These are phyloP conservation scores for Dryas drummondii DNA, from an alignment of 306 rosid genomes.

Conservation along the genomic window DNA sequence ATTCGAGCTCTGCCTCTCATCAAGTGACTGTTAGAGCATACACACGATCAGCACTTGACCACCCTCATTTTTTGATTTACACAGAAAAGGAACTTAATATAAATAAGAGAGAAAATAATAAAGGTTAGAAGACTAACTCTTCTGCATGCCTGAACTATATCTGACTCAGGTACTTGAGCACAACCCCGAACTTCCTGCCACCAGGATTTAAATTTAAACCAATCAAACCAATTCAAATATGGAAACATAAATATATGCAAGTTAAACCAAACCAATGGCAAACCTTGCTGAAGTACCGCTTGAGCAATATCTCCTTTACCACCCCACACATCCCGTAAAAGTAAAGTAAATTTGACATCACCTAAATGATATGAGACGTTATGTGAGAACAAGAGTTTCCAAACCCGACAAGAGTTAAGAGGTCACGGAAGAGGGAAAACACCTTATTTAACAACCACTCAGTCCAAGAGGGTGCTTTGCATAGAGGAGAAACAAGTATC, in stretches of 20 bases:
- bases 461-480: conserved; percentile 86
- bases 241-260: conserved; percentile 10
- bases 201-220: conserved; percentile 26
- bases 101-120: neutral
- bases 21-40: conserved; percentile 63
- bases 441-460: conserved; percentile 98
- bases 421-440: conserved; percentile 24
- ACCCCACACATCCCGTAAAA: conserved; percentile 93
- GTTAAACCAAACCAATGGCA: conserved; percentile 26
- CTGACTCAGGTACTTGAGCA: conserved; percentile 64
- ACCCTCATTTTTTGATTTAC: conserved; percentile 7
- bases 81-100: neutral
- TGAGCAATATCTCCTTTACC: conserved; percentile 80
- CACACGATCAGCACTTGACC: conserved; percentile 23
- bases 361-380: conserved; percentile 41
- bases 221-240: conserved; percentile 20
- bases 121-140: conserved; percentile 58
- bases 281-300: conserved; percentile 96
- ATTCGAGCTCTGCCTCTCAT: conserved; percentile 77
- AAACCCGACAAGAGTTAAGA: conserved; percentile 13
- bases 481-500: conserved; percentile 89
- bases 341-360: conserved; percentile 77
- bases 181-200: conserved; percentile 77
- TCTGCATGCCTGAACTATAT: conserved; percentile 82
- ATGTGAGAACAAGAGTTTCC: conserved; percentile 12